These are phyloP conservation scores for Pleurotus tuoliensis DNA, from an alignment of 768 basidiomycete genomes.

Conservation along the genomic window DNA sequence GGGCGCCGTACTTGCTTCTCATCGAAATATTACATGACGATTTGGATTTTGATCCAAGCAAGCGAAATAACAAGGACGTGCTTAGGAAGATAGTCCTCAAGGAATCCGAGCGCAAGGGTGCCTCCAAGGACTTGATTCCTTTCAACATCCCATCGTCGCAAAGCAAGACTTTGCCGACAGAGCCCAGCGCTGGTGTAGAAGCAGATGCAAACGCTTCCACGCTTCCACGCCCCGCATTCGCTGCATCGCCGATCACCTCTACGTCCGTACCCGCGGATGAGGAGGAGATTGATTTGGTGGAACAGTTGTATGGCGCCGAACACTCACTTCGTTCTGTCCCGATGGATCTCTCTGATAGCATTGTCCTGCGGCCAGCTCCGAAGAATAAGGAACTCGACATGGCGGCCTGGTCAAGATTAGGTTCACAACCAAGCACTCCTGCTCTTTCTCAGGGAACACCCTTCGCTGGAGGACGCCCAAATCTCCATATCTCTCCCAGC, in stretches of 20 bases:
- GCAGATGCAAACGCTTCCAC: constrained; percentile 15
- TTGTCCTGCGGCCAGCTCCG: constrained; percentile 75
- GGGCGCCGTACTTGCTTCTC: constrained; percentile 88
- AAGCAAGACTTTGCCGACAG: neutral
- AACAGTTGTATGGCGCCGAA: constrained; percentile 86
- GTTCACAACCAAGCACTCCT: constrained; percentile 42
- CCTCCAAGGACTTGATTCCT: constrained; percentile 51
- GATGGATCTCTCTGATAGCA: constrained; percentile 80
- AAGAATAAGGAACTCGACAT: constrained; percentile 91
- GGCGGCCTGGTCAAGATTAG: constrained; percentile 71
- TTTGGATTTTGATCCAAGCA: constrained; percentile 86
- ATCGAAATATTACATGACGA: constrained; percentile 90
- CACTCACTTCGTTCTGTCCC: constrained; percentile 65
- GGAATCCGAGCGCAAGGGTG: constrained; percentile 56
- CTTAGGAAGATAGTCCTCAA: constrained; percentile 72
- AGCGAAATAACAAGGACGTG: constrained; percentile 81
- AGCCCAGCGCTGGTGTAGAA: constrained; percentile 15
- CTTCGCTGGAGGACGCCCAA: constrained; percentile 9
- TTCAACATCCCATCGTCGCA: constrained; percentile 28
- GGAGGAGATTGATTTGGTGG: constrained; percentile 95
- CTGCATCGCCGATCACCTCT: neutral
- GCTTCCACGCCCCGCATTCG: constrained; percentile 11
- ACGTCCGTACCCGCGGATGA: constrained; percentile 32
- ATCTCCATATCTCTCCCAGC: constrained; percentile 2
- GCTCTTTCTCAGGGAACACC: constrained; percentile 12